Evolutionary conservation across 2,329 filamentous ascomycete species (phyloP).

Genomic region (Blumeria hordei): DNA sequence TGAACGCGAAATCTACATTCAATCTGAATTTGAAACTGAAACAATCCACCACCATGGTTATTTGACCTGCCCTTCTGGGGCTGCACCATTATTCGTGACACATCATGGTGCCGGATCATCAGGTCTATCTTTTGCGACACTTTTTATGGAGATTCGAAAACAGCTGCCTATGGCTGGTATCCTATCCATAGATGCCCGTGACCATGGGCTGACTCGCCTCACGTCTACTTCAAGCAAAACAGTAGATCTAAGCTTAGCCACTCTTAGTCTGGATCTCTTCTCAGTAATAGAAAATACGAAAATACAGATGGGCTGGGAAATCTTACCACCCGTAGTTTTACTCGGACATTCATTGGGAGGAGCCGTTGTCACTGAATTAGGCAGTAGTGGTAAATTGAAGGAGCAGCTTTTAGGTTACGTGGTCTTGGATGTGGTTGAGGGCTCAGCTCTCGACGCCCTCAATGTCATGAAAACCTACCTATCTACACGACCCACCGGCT

Average conservation of each 20-base stretch:
- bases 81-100: constrained; percentile 67
- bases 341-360: constrained; percentile 87
- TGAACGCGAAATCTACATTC: constrained; percentile 60
- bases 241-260: constrained; percentile 46
- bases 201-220: constrained; percentile 53
- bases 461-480: constrained; percentile 88
- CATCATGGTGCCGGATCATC: constrained; percentile 92
- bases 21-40: constrained; percentile 19
- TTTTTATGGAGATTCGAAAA: constrained; percentile 54
- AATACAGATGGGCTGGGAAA: constrained; percentile 43
- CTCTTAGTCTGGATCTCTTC: constrained; percentile 49
- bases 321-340: constrained; percentile 51
- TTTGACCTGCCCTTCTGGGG: constrained; percentile 50
- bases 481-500: constrained; percentile 53
- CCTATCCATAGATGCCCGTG: constrained; percentile 63
- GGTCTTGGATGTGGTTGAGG: constrained; percentile 87
- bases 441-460: constrained; percentile 82
- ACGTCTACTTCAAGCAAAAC: constrained; percentile 14
- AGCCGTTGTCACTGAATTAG: constrained; percentile 69
- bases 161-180: constrained; percentile 59
- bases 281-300: constrained; percentile 44
- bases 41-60: constrained; percentile 60
- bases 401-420: constrained; percentile 55
- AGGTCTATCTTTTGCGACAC: constrained; percentile 70
- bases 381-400: constrained; percentile 40